Percentiles rank a stretch among this genome's conserved stretches.
Evolutionary conservation across 2,329 filamentous ascomycete species (phyloP).

Genomic region (Allantophomopsis lycopodina): DNA sequence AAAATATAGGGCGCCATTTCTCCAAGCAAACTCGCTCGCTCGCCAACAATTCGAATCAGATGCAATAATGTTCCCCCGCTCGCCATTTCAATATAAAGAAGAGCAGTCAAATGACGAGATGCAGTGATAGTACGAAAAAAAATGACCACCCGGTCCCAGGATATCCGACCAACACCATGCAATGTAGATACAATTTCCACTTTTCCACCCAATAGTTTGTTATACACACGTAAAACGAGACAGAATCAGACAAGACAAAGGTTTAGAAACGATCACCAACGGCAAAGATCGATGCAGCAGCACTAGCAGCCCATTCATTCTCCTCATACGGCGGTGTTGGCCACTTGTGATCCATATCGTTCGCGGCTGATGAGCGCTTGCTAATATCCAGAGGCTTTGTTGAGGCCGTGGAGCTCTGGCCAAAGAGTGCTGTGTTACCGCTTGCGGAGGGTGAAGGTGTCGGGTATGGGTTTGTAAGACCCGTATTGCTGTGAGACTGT

Average conservation of each 20-base stretch:
- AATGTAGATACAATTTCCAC: conserved; percentile 16
- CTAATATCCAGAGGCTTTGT: conserved; percentile 59
- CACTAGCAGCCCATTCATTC: conserved; percentile 76
- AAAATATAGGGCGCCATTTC: too few species aligned
- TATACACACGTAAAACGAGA: conserved; percentile 1
- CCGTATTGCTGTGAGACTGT: conserved; percentile 52
- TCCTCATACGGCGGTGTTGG: conserved; percentile 94
- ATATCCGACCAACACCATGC: conserved; percentile 17
- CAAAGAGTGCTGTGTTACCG: conserved; percentile 61
- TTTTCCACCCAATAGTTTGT: conserved; percentile 14
- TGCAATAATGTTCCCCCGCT: too few species aligned
- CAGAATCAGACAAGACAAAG: conserved; percentile 9
- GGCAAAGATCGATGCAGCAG: conserved; percentile 69
- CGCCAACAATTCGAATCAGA: too few species aligned
- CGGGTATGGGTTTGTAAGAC: conserved; percentile 46
- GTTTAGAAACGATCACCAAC: conserved; percentile 46
- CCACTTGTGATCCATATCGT: conserved; percentile 58
- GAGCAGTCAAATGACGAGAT: not conserved
- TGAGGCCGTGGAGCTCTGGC: conserved; percentile 39
- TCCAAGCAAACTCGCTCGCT: too few species aligned
- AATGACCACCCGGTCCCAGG: conserved; percentile 1
- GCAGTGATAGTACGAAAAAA: conserved; percentile 1
- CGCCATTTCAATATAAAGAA: too few species aligned
- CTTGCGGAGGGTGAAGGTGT: conserved; percentile 69
- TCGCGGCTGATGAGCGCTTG: conserved; percentile 34